Evolutionary conservation across 1,284 basidiomycete genomes (phyloP).

Genomic region (Neolentinus lepideus): DNA sequence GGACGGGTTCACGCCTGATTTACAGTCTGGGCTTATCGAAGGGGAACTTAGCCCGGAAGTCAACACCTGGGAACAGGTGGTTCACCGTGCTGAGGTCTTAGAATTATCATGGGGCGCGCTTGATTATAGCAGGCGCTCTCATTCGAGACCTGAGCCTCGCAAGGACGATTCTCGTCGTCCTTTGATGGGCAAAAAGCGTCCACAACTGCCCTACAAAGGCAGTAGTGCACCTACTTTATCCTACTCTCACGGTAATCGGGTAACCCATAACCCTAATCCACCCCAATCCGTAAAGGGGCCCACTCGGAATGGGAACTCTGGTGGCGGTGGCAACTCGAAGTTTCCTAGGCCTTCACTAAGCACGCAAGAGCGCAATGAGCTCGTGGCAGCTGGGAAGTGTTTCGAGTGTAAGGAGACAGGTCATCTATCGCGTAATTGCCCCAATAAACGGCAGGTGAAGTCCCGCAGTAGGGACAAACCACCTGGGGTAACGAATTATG

Average conservation of each 20-base stretch:
- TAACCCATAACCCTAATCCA: too few species aligned
- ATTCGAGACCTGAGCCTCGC: too few species aligned
- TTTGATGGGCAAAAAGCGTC: too few species aligned
- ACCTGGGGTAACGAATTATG: conserved; percentile 3
- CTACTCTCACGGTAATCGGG: too few species aligned
- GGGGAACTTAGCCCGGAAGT: conserved; percentile 22
- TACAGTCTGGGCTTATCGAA: conserved; percentile 23
- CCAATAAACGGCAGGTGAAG: background rate
- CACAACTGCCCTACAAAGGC: too few species aligned
- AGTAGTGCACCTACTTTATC: too few species aligned
- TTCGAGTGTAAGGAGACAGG: conserved; percentile 10
- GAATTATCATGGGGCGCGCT: conserved; percentile 16
- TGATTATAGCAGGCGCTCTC: too few species aligned
- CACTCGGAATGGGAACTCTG: too few species aligned
- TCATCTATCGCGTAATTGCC: conserved; percentile 10
- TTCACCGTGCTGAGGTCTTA: conserved; percentile 14
- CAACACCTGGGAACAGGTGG: conserved; percentile 17
- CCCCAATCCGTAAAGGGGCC: too few species aligned
- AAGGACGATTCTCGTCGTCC: too few species aligned
- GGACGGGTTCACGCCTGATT: conserved; percentile 18
- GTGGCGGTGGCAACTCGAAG: too few species aligned
- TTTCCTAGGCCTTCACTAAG: too few species aligned
- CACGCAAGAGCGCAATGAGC: conserved; percentile 5
- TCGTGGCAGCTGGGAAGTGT: conserved; percentile 8
- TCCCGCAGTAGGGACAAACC: conserved; percentile 8